These are phyloP conservation scores for Aspergillus arachidicola DNA, from an alignment of 2,329 filamentous ascomycete species.

Conservation along the genomic window DNA sequence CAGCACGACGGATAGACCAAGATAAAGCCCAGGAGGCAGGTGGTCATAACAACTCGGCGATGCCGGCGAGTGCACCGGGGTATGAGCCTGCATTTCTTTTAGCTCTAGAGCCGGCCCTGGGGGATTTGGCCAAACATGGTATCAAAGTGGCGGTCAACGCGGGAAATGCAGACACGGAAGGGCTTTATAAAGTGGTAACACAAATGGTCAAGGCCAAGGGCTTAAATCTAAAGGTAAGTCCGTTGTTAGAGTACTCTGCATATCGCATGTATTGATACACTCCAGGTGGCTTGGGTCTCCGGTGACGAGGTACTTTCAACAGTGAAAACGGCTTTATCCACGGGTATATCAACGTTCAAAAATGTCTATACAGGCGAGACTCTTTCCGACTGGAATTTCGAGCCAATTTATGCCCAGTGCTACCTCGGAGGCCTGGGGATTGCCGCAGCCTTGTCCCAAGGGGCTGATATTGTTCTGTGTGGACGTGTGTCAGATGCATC, in stretches of 20 bases:
- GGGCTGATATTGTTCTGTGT: constrained; percentile 50
- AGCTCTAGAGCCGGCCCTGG: constrained; percentile 45
- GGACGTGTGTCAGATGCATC: constrained; percentile 50
- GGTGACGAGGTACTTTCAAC: constrained; percentile 49
- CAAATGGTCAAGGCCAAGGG: constrained; percentile 41
- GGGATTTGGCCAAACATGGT: constrained; percentile 42
- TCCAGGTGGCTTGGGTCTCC: constrained; percentile 51
- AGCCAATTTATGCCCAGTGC: constrained; percentile 32
- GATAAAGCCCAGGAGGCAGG: constrained; percentile 19
- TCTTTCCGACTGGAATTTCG: constrained; percentile 40
- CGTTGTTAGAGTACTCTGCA: background rate
- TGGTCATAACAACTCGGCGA: background rate
- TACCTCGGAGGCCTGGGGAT: constrained; percentile 46
- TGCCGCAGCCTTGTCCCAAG: constrained; percentile 40
- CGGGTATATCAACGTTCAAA: constrained; percentile 39
- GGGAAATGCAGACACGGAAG: constrained; percentile 46
- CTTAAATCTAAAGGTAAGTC: constrained; percentile 41
- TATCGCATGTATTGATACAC: constrained; percentile 3
- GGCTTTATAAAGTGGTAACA: constrained; percentile 42
- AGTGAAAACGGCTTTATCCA: constrained; percentile 32
- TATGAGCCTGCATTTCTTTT: constrained; percentile 58
- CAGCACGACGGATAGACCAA: constrained; percentile 41
- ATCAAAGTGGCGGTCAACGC: constrained; percentile 52
- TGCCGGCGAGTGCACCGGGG: constrained; percentile 36
- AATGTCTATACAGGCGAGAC: constrained; percentile 44